phyloP scores from a whole-genome alignment of 257 asterid genomes.

The Lithospermum erythrorhizon region DNA sequence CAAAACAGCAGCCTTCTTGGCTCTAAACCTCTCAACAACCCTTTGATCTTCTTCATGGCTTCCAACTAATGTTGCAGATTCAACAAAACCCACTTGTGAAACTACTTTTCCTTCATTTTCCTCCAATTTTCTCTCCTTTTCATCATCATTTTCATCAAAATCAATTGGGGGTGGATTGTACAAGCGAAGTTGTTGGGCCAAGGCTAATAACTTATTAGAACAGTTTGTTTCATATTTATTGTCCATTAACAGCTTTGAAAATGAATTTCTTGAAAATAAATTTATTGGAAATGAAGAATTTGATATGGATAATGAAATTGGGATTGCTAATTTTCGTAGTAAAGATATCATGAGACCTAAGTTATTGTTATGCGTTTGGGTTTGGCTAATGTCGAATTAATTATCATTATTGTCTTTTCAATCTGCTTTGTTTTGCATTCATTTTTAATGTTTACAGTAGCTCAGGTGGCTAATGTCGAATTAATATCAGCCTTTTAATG shows the following conservation, averaged over 20 bases:
- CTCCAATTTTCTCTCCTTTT: constrained; percentile 50
- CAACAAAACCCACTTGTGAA: constrained; percentile 69
- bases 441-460: too few relatives aligned
- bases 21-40: constrained; percentile 37
- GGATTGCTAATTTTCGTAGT: constrained; percentile 31
- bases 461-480: too few relatives aligned
- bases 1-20: constrained; percentile 89
- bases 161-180: constrained; percentile 49
- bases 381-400: not conserved
- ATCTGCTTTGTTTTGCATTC: not conserved
- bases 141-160: constrained; percentile 24
- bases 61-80: constrained; percentile 54
- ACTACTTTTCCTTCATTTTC: constrained; percentile 67
- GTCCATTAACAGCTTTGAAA: constrained; percentile 41
- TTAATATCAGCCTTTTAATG: too few relatives aligned
- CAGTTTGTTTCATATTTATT: constrained; percentile 17
- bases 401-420: not conserved
- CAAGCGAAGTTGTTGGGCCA: constrained; percentile 70
- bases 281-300: constrained; percentile 14
- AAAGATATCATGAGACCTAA: constrained; percentile 33
- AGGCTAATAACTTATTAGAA: constrained; percentile 32
- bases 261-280: constrained; percentile 12
- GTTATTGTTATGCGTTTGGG: not conserved
- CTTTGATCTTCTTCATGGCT: constrained; percentile 11
- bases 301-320: constrained; percentile 15